phyloP scores from a whole-genome alignment of 139 green algal species.

The Haematococcus lacustris region DNA sequence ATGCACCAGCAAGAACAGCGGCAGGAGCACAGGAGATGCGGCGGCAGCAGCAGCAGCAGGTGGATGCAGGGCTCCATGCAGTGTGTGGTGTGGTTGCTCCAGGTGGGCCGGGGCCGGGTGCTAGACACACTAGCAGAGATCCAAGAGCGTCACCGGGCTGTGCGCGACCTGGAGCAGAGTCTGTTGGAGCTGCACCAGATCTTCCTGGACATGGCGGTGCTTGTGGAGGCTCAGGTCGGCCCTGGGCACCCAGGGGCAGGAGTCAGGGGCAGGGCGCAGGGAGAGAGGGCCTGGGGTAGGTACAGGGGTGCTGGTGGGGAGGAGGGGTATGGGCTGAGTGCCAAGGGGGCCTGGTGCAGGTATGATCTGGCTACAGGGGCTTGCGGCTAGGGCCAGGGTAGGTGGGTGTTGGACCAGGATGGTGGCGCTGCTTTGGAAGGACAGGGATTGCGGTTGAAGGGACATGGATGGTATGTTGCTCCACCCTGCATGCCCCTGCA shows the following conservation, averaged over 20 bases:
- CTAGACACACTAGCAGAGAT: slow-evolving; percentile 94
- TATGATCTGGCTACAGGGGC: no score
- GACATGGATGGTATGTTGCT: no score
- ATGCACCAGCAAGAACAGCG: background rate
- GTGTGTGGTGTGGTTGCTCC: background rate
- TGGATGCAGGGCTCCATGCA: background rate
- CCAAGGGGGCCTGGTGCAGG: no score
- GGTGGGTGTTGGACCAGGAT: no score
- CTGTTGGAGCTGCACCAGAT: slow-evolving; percentile 86
- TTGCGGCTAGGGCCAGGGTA: no score
- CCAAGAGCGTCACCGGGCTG: slow-evolving; percentile 78
- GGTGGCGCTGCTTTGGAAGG: no score
- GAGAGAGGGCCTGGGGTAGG: no score
- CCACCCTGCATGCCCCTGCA: no score
- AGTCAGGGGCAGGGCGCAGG: no score
- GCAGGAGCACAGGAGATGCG: background rate
- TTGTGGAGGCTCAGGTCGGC: slow-evolving; percentile 56
- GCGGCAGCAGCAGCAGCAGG: background rate
- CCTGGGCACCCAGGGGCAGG: background rate
- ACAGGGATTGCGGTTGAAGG: no score
- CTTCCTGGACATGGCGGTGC: slow-evolving; percentile 95
- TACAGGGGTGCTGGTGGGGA: no score
- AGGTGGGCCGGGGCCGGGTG: slow-evolving; percentile 46
- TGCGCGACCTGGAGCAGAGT: slow-evolving; percentile 68
- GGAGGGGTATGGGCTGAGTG: no score